Evolutionary conservation across 1,284 basidiomycete species (phyloP), one percentile per base, ranked within the genome.

Genomic region (Puccinia triticina): DNA sequence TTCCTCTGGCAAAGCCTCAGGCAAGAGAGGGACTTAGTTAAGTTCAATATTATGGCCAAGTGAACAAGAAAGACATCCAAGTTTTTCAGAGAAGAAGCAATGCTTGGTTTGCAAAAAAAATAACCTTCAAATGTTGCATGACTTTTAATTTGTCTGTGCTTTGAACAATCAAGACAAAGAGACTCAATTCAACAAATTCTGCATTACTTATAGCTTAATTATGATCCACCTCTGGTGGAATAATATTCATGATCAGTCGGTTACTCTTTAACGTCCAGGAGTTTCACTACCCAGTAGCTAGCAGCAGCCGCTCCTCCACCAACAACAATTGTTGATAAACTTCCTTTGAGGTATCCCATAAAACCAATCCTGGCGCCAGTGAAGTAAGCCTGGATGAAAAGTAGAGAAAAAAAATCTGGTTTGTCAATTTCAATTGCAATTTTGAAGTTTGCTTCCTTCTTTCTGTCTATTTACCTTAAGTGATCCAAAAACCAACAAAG

Each of bases 271-370:
- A 66, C 61, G 23, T 71, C 77, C 18, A 79, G 48, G 37, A 67
- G 26, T 32, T 66, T 67, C 29, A 79, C 77, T 18, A 79, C 53
- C 29, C 66, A 57, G n/a, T 71, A 79, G 48, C 77, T 79, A 16
- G 77, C 77, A 43, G 77, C 77, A 37, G 77, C 77, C 10, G 77
- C 77, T 18, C 59, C 77, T n/a, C 77, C 77, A 14, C 77, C 77
- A 7, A 71, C 77, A 12, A 71, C 32, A 34, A 79, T 71, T 11
- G 77, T 79, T 1, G 76, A 66, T 61, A 43, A 29, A 50, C 76
- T 78, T 18, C 53, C 59, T 43, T 78, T 78, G 32, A 78, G 55
- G 55, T 59, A 59, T 29, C 23, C 55, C 55, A 59, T 59, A 29
- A 29, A 59, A 5, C 55, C 55, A 18, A 59, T 59, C 55, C 55